Percentiles rank a stretch among this genome's conserved stretches.
These are phyloP conservation scores for Fusarium poae DNA, from an alignment of 2,329 filamentous ascomycete species.

Conservation along the genomic window DNA sequence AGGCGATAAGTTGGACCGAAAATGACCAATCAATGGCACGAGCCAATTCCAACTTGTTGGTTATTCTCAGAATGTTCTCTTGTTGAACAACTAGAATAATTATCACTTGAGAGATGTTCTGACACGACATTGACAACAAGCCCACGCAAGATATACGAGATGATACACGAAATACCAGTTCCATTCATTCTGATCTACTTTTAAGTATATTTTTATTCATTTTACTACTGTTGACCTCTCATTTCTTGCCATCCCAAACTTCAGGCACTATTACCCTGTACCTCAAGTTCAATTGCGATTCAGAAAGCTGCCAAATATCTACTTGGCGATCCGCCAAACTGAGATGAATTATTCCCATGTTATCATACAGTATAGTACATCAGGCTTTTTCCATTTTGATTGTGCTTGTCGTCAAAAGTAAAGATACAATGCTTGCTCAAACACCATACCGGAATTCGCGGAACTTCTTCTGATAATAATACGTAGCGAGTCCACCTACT, in stretches of 20 bases:
- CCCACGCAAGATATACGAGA: too few relatives aligned
- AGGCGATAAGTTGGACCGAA: too few relatives aligned
- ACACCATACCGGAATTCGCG: conserved; percentile 58
- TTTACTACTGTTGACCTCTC: fast-evolving
- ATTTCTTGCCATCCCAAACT: not conserved
- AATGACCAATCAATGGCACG: too few relatives aligned
- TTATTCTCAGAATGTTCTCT: too few relatives aligned
- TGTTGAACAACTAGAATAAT: too few relatives aligned
- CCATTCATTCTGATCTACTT: too few relatives aligned
- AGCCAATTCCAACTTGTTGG: too few relatives aligned
- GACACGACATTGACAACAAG: too few relatives aligned
- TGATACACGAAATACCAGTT: too few relatives aligned
- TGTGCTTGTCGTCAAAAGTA: fast-evolving
- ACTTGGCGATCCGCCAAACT: not conserved
- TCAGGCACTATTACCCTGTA: not conserved
- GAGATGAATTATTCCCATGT: not conserved
- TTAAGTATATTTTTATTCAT: not conserved
- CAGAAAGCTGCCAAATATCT: fast-evolving
- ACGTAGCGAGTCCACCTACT: conserved; percentile 54
- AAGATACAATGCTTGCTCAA: conserved; percentile 22
- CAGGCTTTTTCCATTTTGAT: fast-evolving
- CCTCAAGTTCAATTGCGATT: fast-evolving
- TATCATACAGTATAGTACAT: conserved; percentile 12
- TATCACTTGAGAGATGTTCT: too few relatives aligned
- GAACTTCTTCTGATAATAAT: conserved; percentile 59